Evolutionary conservation across 1,139 yeast species (phyloP), one percentile per base, ranked within the genome.

Genomic region (Groenewaldozyma auringiensis): DNA sequence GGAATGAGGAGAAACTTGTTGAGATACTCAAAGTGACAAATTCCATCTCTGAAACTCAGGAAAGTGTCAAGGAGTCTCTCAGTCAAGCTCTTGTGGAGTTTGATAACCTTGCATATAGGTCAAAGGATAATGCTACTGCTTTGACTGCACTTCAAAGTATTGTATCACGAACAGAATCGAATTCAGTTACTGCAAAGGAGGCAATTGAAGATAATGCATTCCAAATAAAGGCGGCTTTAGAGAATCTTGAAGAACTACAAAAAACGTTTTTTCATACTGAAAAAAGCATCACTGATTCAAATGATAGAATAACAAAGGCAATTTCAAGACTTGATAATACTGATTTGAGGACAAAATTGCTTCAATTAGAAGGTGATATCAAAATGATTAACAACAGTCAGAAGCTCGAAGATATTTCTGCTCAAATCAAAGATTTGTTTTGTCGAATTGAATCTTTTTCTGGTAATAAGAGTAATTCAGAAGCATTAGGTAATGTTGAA

Each of bases 51-150:
- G 51, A 55, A 13, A 55, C 61, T 25, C 53, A 65, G 2, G 54
- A 53, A 35, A 49, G 56, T 2, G 62, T 71, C 8, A 68, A 67
- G 43, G 56, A 58, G 4, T 62, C 69, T 13, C 68, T 70, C 8
- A 59, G 61, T 21, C 67, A 65, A 6, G 69, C 73, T 1, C 66
- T 68, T 45, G 47, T 64, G 35, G 75, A 70, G 43, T 63, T 71
- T 44, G 71, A 65, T 14, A 62, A 61, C 37, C 52, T 71, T 41
- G 68, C 69, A 11, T 59, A 66, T 29, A 60, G 75, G 36, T 69
- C 74, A 1, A 52, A 67, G n/a, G 71, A 70, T 51, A 70, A 71
- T 55, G 73, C 71, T 34, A 56, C 61, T 8, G 72, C 70, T 21
- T 58, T 71, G 45, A 60, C 61, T 32, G 58, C 61, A 44, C 54